phyloP scores from a whole-genome alignment of 2,329 filamentous ascomycete species.

The Curvularia spicifera region DNA sequence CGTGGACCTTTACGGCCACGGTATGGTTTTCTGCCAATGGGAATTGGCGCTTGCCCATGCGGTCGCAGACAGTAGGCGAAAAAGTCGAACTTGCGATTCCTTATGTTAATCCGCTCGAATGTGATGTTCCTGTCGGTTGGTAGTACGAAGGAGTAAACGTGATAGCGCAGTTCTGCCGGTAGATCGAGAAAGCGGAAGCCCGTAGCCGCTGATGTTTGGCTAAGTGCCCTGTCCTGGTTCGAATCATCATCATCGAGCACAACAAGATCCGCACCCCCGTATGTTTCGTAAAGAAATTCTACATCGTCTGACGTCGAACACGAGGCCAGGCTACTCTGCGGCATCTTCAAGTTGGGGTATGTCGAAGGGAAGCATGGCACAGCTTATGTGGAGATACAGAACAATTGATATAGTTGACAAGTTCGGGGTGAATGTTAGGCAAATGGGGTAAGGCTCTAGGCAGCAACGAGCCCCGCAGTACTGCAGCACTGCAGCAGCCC shows the following conservation, averaged over 20 bases:
- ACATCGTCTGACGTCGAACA: neutral
- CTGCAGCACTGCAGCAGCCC: neutral
- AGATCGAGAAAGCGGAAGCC: constrained; percentile 24
- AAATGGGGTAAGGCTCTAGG: neutral
- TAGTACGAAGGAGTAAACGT: constrained; percentile 21
- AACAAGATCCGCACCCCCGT: constrained; percentile 2
- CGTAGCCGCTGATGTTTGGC: neutral
- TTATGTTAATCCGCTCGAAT: neutral
- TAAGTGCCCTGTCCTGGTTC: neutral
- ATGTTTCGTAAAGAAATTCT: constrained; percentile 6
- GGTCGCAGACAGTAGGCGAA: neutral
- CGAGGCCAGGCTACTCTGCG: neutral
- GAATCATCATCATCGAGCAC: neutral
- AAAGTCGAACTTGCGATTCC: neutral
- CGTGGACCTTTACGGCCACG: neutral
- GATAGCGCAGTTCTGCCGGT: constrained; percentile 25
- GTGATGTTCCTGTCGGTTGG: constrained; percentile 15
- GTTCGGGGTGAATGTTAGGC: neutral
- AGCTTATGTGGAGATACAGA: neutral
- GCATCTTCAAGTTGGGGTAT: neutral
- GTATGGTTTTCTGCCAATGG: neutral
- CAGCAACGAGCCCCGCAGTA: neutral
- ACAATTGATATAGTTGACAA: neutral
- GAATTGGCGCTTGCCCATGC: neutral
- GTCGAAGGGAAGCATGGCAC: neutral